These are phyloP conservation scores for Neurospora sp. DNA, from an alignment of 495 filamentous ascomycete genomes.

Conservation along the genomic window DNA sequence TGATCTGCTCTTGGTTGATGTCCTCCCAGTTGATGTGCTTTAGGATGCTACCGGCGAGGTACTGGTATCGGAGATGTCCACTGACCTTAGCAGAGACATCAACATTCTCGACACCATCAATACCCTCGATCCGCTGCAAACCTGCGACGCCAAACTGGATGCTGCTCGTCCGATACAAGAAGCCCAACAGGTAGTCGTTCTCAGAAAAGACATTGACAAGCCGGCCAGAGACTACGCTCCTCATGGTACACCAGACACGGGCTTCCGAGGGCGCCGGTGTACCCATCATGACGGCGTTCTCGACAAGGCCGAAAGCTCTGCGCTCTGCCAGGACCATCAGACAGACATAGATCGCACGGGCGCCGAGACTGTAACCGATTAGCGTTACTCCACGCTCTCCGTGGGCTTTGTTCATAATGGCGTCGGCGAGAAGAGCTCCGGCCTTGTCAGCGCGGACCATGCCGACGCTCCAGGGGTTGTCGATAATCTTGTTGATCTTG, in stretches of 20 bases:
- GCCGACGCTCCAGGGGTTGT: constrained; percentile 82
- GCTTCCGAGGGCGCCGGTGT: constrained; percentile 58
- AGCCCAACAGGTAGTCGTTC: constrained; percentile 51
- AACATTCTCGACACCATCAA: constrained; percentile 47
- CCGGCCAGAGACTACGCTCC: constrained; percentile 44
- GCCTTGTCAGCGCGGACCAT: constrained; percentile 80
- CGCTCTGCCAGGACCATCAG: constrained; percentile 65
- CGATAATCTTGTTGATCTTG: constrained; percentile 70
- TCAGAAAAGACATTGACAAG: constrained; percentile 51
- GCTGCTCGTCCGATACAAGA: constrained; percentile 44
- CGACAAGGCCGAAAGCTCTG: constrained; percentile 75
- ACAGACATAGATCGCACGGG: constrained; percentile 77
- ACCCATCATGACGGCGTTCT: constrained; percentile 77
- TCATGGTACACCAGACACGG: constrained; percentile 42
- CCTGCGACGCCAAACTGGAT: constrained; percentile 50
- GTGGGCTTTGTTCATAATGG: constrained; percentile 76
- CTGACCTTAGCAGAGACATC: constrained; percentile 44
- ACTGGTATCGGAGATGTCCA: constrained; percentile 45
- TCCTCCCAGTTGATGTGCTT: constrained; percentile 48
- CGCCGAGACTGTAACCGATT: constrained; percentile 85
- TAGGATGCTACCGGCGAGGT: constrained; percentile 43
- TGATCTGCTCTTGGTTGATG: constrained; percentile 34
- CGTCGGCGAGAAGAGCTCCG: constrained; percentile 74
- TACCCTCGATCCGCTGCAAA: constrained; percentile 41
- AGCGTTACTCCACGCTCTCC: constrained; percentile 83